Evolutionary conservation across 140 eudicot species (phyloP).

Genomic region (Anethum foeniculum): DNA sequence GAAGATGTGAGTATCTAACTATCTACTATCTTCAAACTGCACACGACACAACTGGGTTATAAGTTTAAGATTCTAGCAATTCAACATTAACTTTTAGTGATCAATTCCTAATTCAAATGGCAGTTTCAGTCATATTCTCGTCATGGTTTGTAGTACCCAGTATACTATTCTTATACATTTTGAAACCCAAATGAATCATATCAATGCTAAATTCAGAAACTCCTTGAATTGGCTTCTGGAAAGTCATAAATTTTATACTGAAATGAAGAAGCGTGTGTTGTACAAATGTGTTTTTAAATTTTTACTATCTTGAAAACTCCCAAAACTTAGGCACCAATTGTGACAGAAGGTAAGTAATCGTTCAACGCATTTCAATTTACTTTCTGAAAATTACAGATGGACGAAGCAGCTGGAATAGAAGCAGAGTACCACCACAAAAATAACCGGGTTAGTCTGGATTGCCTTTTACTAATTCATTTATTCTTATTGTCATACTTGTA

Average conservation of each 20-base stretch:
- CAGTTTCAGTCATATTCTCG: not conserved
- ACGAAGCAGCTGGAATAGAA: constrained; percentile 85
- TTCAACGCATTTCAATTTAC: not conserved
- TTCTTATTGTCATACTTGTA: not conserved
- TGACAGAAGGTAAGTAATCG: not conserved
- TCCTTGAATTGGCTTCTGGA: not conserved
- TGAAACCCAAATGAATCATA: not conserved
- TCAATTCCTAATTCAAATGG: not conserved
- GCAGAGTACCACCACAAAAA: constrained; percentile 97
- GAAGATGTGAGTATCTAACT: constrained; percentile 64
- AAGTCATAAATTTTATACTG: not conserved
- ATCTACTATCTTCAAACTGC: not conserved
- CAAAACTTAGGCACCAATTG: not conserved
- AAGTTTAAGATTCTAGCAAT: not conserved
- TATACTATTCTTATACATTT: not conserved
- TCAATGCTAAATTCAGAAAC: not conserved
- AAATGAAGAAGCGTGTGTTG: not conserved
- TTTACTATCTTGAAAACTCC: not conserved
- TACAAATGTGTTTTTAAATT: not conserved
- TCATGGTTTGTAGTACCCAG: not conserved
- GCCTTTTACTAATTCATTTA: not conserved
- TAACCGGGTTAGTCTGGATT: constrained; percentile 51
- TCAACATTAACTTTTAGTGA: not conserved
- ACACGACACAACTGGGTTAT: not conserved
- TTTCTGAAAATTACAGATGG: constrained; percentile 61